Evolutionary conservation across 2,329 filamentous ascomycete genomes (phyloP).

Genomic region (Sclerotinia glacialis): DNA sequence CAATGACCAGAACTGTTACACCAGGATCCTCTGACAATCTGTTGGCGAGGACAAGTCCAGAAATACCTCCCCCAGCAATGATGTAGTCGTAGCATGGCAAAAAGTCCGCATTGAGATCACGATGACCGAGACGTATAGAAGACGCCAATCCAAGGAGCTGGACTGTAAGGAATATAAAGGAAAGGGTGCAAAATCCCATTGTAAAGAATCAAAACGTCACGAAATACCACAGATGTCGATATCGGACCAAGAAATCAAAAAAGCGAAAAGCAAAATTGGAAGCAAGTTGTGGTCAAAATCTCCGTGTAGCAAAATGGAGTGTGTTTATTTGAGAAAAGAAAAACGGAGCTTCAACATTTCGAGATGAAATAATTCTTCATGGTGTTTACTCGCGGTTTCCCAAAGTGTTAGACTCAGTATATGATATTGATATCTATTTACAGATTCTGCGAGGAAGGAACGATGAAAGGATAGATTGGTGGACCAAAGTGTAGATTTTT

Average conservation of each 20-base stretch:
- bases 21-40: conserved; percentile 43
- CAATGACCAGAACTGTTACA: conserved; percentile 33
- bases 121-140: conserved; percentile 26
- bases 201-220: conserved; percentile 12
- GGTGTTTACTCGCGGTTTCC: conserved; percentile 9
- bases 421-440: not conserved
- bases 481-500: not conserved
- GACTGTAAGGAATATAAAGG: conserved; percentile 6
- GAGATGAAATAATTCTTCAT: not conserved
- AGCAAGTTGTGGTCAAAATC: conserved; percentile 22
- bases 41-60: conserved; percentile 46
- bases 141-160: conserved; percentile 12
- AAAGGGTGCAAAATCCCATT: conserved; percentile 9
- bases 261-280: conserved; percentile 18
- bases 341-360: not conserved
- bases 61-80: conserved; percentile 48
- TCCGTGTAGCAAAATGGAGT: conserved; percentile 9
- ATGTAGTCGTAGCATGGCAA: conserved; percentile 42
- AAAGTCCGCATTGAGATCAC: conserved; percentile 30
- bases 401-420: not conserved
- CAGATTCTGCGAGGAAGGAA: not conserved
- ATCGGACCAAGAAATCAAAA: conserved; percentile 5
- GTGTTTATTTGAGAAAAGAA: conserved; percentile 3
- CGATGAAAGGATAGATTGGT: not conserved
- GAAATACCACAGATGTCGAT: conserved; percentile 10